These are phyloP conservation scores for Takashimella tepidaria DNA, from an alignment of 1,284 basidiomycete genomes.

Conservation along the genomic window DNA sequence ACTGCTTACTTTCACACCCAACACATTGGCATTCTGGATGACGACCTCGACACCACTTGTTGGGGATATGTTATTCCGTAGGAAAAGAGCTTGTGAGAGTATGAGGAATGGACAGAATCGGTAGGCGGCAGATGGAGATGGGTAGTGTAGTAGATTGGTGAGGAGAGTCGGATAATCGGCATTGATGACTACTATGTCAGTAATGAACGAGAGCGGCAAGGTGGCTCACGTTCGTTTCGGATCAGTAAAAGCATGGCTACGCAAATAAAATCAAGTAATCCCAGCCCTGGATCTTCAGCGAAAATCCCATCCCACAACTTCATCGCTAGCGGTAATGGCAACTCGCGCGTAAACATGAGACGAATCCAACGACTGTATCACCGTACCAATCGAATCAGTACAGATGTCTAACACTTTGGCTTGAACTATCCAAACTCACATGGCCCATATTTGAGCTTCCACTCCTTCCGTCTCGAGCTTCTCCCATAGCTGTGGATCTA, in stretches of 20 bases:
- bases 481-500: constrained; percentile 75
- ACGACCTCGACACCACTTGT: constrained; percentile 67
- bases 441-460: constrained; percentile 91
- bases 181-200: constrained; percentile 60
- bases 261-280: constrained; percentile 74
- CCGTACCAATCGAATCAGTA: constrained; percentile 30
- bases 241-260: constrained; percentile 89
- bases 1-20: constrained; percentile 64
- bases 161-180: constrained; percentile 79
- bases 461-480: constrained; percentile 70
- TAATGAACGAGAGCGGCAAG: too few relatives aligned
- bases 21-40: constrained; percentile 70
- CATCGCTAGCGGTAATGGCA: constrained; percentile 63
- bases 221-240: constrained; percentile 67
- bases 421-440: constrained; percentile 83
- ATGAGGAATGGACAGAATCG: constrained; percentile 58
- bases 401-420: constrained; percentile 93
- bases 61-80: constrained; percentile 68
- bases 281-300: constrained; percentile 65
- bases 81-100: constrained; percentile 69
- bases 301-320: constrained; percentile 87
- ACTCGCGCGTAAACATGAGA: constrained; percentile 82
- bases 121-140: constrained; percentile 46
- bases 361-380: constrained; percentile 75
- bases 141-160: constrained; percentile 77